phyloP scores from a whole-genome alignment of 345 rosid species.

The Diplotaxis tenuifolia region DNA sequence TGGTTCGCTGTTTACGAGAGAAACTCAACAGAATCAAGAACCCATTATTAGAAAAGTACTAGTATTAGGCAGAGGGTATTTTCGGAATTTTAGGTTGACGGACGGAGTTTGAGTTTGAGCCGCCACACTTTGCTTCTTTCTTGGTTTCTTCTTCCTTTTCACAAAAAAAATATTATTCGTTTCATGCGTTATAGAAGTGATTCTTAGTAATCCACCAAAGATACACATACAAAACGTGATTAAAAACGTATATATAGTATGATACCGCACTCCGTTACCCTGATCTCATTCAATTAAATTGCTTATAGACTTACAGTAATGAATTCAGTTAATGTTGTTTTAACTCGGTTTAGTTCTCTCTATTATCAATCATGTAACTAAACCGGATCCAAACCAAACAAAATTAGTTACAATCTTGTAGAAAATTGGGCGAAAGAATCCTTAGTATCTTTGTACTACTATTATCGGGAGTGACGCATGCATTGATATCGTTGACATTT shows the following conservation, averaged over 20 bases:
- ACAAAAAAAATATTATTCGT: neutral
- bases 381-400: too few relatives aligned
- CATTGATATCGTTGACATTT: conserved; percentile 15
- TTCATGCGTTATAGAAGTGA: conserved; percentile 15
- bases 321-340: neutral
- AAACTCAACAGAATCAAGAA: conserved; percentile 26
- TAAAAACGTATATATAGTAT: neutral
- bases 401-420: neutral
- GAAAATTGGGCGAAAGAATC: neutral
- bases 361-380: neutral
- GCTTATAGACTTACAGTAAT: too few relatives aligned
- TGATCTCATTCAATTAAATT: neutral
- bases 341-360: neutral
- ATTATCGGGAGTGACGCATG: neutral
- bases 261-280: neutral
- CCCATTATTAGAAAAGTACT: neutral
- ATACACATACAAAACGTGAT: too few relatives aligned
- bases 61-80: too few relatives aligned
- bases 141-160: neutral
- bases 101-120: conserved; percentile 17
- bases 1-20: conserved; percentile 18
- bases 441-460: neutral
- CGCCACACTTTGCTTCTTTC: conserved; percentile 23
- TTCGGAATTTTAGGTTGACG: neutral
- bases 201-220: neutral